Percentiles rank a stretch among this genome's conserved stretches.
These are phyloP conservation scores for Cadophora luteo-olivacea DNA, from an alignment of 2,329 filamentous ascomycete species.

Conservation along the genomic window DNA sequence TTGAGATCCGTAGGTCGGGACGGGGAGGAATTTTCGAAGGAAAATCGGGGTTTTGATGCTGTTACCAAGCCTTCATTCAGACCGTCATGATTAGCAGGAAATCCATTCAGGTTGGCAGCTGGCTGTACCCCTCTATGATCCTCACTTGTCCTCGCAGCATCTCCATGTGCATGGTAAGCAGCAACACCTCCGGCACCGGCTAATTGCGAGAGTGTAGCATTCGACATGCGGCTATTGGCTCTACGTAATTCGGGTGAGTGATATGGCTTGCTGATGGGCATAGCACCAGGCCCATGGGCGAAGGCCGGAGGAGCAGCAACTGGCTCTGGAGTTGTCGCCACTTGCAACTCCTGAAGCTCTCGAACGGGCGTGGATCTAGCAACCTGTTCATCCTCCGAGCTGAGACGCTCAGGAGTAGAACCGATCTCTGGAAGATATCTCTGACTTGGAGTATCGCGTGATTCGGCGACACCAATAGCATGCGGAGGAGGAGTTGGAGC, in stretches of 20 bases:
- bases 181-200: constrained; percentile 67
- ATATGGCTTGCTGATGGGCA: constrained; percentile 72
- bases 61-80: constrained; percentile 46
- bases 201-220: constrained; percentile 80
- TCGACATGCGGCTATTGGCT: constrained; percentile 84
- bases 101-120: constrained; percentile 43
- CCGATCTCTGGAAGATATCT: constrained; percentile 53
- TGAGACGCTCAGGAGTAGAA: constrained; percentile 58
- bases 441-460: constrained; percentile 21
- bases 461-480: constrained; percentile 23
- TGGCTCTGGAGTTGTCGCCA: constrained; percentile 68
- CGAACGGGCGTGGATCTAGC: constrained; percentile 50
- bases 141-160: constrained; percentile 31
- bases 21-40: constrained; percentile 40
- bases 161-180: constrained; percentile 49
- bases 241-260: constrained; percentile 79
- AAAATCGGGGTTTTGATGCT: constrained; percentile 39
- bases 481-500: constrained; percentile 41
- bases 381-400: constrained; percentile 62
- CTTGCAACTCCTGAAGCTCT: constrained; percentile 62
- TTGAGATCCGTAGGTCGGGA: constrained; percentile 29
- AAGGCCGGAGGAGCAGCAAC: constrained; percentile 82
- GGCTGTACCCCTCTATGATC: constrained; percentile 48
- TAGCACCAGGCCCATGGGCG: constrained; percentile 73
- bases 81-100: constrained; percentile 44